Percentiles rank a stretch among this genome's conserved stretches.
Conservation (phyloP, 495 filamentous ascomycete species). For the Penicillium egyptiacum region DNA sequence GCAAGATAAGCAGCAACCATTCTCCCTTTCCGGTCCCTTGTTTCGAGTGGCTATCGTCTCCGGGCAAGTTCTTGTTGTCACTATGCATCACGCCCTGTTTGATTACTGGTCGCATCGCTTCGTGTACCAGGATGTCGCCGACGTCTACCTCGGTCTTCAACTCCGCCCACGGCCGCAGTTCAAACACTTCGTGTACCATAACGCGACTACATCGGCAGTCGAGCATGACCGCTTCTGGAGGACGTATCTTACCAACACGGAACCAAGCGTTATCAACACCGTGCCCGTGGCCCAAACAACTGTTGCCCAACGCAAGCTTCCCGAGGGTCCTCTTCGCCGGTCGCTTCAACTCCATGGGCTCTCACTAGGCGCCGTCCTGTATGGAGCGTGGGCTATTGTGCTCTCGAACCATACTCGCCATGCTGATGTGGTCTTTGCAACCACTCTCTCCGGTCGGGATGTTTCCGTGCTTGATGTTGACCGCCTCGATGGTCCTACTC, state of each 20-base stretch:
- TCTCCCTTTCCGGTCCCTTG: constrained; percentile 52
- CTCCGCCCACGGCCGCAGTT: background rate
- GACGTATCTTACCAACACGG: constrained; percentile 3
- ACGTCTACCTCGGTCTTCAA: constrained; percentile 7
- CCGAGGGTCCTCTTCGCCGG: constrained; percentile 18
- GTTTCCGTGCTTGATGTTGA: constrained; percentile 38
- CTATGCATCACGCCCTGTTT: constrained; percentile 64
- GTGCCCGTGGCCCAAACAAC: constrained; percentile 22
- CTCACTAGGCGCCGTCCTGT: constrained; percentile 38
- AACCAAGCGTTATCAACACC: constrained; percentile 20
- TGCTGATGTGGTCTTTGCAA: constrained; percentile 42
- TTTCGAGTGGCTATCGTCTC: constrained; percentile 51
- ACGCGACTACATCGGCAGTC: constrained; percentile 2
- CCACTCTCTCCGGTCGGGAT: constrained; percentile 42
- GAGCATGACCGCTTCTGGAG: constrained; percentile 22
- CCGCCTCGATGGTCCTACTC: constrained; percentile 41
- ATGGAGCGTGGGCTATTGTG: constrained; percentile 45
- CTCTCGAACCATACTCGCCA: constrained; percentile 31
- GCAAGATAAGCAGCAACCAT: constrained; percentile 35
- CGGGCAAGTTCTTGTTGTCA: constrained; percentile 54
- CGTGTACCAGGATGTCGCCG: constrained; percentile 36
- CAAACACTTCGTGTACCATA: constrained; percentile 26
- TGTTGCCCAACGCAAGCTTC: constrained; percentile 14
- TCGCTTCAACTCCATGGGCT: constrained; percentile 6
- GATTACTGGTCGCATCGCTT: constrained; percentile 60